Conservation (phyloP, 495 filamentous ascomycete genomes). For the Aspergillus kassunensis region DNA sequence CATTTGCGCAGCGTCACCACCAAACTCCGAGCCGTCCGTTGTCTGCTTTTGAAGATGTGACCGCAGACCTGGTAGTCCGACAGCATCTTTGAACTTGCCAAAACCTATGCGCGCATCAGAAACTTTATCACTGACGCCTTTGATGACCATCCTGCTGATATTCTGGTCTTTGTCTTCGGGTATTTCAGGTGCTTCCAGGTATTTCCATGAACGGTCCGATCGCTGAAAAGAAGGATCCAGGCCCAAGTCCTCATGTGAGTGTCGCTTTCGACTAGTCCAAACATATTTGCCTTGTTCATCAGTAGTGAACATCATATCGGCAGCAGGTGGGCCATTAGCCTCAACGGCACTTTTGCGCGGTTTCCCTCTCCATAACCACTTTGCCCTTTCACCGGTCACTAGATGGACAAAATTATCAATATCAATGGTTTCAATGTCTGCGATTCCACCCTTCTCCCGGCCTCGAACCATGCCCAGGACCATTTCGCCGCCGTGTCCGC, state of each 20-base stretch:
- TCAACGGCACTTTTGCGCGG: constrained; percentile 57
- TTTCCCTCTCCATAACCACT: constrained; percentile 95
- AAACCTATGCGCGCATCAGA: constrained; percentile 82
- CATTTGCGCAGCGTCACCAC: constrained; percentile 27
- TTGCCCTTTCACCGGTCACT: constrained; percentile 72
- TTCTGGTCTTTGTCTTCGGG: constrained; percentile 61
- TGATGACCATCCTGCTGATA: constrained; percentile 65
- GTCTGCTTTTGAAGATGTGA: constrained; percentile 44
- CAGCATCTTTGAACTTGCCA: constrained; percentile 78
- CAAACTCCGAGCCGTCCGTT: constrained; percentile 36
- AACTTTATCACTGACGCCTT: constrained; percentile 72
- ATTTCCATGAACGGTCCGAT: constrained; percentile 29
- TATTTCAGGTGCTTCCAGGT: constrained; percentile 20
- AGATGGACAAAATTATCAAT: constrained; percentile 78
- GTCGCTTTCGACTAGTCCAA: constrained; percentile 56
- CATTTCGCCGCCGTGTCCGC: constrained; percentile 93
- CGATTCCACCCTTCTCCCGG: constrained; percentile 81
- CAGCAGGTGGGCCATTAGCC: constrained; percentile 47
- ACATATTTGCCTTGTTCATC: constrained; percentile 61
- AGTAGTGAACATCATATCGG: constrained; percentile 61
- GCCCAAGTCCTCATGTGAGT: constrained; percentile 37
- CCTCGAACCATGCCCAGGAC: constrained; percentile 90
- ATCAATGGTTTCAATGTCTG: constrained; percentile 86
- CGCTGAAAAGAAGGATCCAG: constrained; percentile 27
- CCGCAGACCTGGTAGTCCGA: constrained; percentile 54